Percentiles rank a stretch among this genome's conserved stretches.
Conservation (phyloP, 1,284 basidiomycete genomes). For the Volvariella volvacea region DNA sequence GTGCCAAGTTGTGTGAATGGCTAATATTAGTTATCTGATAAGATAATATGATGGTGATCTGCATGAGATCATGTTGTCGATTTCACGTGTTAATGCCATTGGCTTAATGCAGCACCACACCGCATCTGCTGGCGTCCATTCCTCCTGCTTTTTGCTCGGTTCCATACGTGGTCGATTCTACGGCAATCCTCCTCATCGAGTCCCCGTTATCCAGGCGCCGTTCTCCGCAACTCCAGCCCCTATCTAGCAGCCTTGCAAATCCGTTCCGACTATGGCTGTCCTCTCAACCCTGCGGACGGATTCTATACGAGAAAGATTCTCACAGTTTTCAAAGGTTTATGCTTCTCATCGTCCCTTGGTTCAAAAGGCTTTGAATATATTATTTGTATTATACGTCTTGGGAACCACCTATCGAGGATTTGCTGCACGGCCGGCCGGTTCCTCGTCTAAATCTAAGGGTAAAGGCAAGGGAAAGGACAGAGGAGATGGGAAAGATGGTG, state of each 20-base stretch:
- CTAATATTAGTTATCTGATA: not conserved
- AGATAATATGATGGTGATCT: not conserved
- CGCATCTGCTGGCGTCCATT: too few species aligned
- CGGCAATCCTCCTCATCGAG: too few species aligned
- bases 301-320: constrained; percentile 24
- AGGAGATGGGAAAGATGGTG: constrained; percentile 17
- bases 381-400: constrained; percentile 61
- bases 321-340: constrained; percentile 47
- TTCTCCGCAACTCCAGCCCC: too few species aligned
- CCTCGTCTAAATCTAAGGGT: constrained; percentile 22
- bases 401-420: constrained; percentile 50
- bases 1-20: too few species aligned
- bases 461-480: constrained; percentile 28
- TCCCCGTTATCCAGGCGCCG: too few species aligned
- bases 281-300: constrained; percentile 25
- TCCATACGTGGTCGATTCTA: too few species aligned
- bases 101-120: too few species aligned
- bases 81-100: not conserved
- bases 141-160: too few species aligned
- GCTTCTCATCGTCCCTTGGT: constrained; percentile 56
- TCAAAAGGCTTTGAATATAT: constrained; percentile 59
- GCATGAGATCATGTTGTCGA: too few species aligned
- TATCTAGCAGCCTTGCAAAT: too few species aligned
- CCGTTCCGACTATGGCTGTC: constrained; percentile 17
- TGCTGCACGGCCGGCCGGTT: constrained; percentile 28